phyloP scores from a whole-genome alignment of 805 yeast species.

The Candida sphagnicola region DNA sequence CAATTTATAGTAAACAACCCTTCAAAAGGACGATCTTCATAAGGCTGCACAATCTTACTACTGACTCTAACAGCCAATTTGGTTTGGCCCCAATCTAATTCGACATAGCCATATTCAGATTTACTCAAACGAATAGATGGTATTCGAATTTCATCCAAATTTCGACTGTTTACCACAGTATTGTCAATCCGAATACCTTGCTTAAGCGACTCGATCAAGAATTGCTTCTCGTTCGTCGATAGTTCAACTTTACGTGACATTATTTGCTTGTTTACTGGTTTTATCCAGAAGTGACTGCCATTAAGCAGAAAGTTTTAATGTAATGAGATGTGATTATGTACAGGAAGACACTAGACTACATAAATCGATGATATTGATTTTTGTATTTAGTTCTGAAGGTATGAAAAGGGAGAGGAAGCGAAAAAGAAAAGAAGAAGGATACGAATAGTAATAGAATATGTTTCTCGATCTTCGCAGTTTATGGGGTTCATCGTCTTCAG shows the following conservation, averaged over 20 bases:
- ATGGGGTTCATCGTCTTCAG: no score
- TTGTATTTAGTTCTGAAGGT: no score
- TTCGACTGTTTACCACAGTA: constrained; percentile 27
- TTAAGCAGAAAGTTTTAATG: background rate
- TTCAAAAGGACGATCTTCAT: constrained; percentile 90
- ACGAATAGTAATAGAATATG: no score
- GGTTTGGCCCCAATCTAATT: constrained; percentile 74
- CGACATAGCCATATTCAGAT: constrained; percentile 77
- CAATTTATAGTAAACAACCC: constrained; percentile 82
- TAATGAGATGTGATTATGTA: background rate
- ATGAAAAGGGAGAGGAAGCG: no score
- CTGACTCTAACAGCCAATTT: constrained; percentile 65
- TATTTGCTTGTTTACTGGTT: background rate
- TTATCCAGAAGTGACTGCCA: background rate
- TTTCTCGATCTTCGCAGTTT: no score
- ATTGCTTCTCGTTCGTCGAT: constrained; percentile 60
- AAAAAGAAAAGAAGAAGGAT: no score
- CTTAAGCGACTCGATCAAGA: constrained; percentile 59
- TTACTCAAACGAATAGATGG: constrained; percentile 60
- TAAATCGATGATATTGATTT: no score
- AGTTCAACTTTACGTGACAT: constrained; percentile 65
- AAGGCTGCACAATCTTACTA: constrained; percentile 74
- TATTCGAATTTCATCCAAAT: constrained; percentile 58
- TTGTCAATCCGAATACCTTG: constrained; percentile 66
- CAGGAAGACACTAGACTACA: no score